A percentile compares a stretch with the other conserved stretches of the same genome.
These are phyloP conservation scores for Pseudopyricularia javanii DNA, from an alignment of 2,329 filamentous ascomycete genomes.

Conservation along the genomic window DNA sequence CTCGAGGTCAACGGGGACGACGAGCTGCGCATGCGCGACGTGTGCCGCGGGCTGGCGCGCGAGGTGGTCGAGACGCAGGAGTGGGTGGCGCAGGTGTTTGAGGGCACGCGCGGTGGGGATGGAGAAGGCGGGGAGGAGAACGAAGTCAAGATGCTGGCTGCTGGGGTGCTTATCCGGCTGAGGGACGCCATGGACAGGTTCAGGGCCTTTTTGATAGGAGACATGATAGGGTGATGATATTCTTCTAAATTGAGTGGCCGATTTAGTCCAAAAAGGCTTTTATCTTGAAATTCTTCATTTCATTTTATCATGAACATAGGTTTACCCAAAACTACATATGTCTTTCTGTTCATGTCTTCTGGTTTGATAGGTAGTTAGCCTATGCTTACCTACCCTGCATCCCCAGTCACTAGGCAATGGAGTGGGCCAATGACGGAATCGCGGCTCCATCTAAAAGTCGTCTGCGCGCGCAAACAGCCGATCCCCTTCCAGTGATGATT, in stretches of 20 bases:
- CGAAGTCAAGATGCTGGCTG: conserved; percentile 65
- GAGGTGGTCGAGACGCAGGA: conserved; percentile 77
- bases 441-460: not conserved
- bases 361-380: too few species aligned
- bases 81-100: conserved; percentile 73
- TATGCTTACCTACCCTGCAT: not conserved
- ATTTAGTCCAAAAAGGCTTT: too few species aligned
- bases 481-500: not conserved
- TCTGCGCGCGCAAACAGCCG: not conserved
- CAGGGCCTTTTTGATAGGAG: conserved; percentile 63
- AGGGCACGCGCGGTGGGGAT: conserved; percentile 37
- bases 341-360: too few species aligned
- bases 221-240: conserved; percentile 30
- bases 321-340: too few species aligned
- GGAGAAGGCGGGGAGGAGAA: conserved; percentile 56
- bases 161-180: conserved; percentile 64
- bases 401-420: not conserved
- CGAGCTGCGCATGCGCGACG: conserved; percentile 51
- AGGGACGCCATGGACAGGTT: conserved; percentile 75
- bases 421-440: not conserved
- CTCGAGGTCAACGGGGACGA: conserved; percentile 57
- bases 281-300: too few species aligned
- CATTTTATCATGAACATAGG: too few species aligned
- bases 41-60: conserved; percentile 63
- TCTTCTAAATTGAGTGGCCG: too few species aligned